Conservation (phyloP, 306 rosid genomes). For the Sophora flavescens region DNA sequence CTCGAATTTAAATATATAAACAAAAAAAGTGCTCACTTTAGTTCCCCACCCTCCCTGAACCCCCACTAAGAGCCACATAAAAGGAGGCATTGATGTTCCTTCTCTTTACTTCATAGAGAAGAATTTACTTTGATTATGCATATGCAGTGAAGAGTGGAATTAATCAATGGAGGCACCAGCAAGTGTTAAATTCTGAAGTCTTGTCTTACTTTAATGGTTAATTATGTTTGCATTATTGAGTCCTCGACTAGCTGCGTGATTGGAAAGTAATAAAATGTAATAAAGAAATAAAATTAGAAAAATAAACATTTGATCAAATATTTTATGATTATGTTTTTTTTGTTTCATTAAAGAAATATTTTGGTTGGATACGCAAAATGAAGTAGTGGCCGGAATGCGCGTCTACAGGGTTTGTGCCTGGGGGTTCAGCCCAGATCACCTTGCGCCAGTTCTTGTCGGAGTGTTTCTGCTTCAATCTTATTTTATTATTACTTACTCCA, state of each 20-base stretch:
- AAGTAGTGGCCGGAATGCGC: background rate
- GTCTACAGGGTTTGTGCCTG: slow-evolving; percentile 18
- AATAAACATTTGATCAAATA: background rate
- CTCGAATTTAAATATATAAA: slow-evolving; percentile 7
- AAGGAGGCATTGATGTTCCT: slow-evolving; percentile 1
- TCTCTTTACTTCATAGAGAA: slow-evolving; percentile 36
- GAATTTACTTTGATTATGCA: slow-evolving; percentile 34
- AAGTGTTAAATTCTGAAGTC: background rate
- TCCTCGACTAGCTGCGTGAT: background rate
- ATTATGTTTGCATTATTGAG: slow-evolving; percentile 8
- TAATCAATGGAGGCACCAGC: background rate
- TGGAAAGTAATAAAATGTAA: background rate
- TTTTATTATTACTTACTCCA: no score
- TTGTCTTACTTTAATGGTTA: background rate
- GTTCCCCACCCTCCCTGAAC: slow-evolving; percentile 22
- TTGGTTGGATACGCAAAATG: background rate
- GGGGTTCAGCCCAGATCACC: slow-evolving; percentile 40
- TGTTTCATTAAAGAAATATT: background rate
- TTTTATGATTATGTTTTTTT: background rate
- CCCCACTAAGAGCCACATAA: slow-evolving; percentile 20
- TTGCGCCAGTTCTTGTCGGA: slow-evolving; percentile 52
- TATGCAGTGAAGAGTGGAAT: background rate
- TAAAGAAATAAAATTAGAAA: background rate
- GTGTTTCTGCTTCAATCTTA: slow-evolving; percentile 29
- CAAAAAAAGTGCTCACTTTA: slow-evolving; percentile 22